Percentiles rank a stretch among this genome's conserved stretches.
Evolutionary conservation across 495 filamentous ascomycete species (phyloP).

Genomic region (Penicillium argentinense): DNA sequence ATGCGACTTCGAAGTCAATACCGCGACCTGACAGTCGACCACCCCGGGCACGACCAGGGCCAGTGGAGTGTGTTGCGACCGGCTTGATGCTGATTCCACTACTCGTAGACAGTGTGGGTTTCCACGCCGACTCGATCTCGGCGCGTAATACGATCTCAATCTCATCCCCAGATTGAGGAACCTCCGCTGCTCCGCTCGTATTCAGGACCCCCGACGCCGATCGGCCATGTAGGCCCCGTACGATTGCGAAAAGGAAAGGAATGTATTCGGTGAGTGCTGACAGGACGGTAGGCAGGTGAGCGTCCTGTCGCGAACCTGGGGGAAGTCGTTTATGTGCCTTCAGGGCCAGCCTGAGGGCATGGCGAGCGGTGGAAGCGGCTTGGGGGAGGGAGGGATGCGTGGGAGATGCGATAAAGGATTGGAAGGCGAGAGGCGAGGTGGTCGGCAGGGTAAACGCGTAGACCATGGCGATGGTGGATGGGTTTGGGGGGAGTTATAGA

Average conservation of each 20-base stretch:
- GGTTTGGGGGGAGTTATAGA: slow-evolving; percentile 18
- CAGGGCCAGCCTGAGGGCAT: slow-evolving; percentile 70
- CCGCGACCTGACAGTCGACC: slow-evolving; percentile 67
- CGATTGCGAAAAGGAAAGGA: slow-evolving; percentile 73
- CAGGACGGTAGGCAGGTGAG: slow-evolving; percentile 65
- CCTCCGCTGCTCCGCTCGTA: background rate
- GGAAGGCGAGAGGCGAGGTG: slow-evolving; percentile 78
- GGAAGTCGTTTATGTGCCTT: slow-evolving; percentile 82
- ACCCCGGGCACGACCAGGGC: slow-evolving; percentile 8
- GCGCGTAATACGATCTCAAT: slow-evolving; percentile 62
- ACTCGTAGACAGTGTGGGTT: slow-evolving; percentile 67
- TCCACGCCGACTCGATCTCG: slow-evolving; percentile 73
- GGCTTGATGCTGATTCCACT: slow-evolving; percentile 8
- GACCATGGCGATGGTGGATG: slow-evolving; percentile 60
- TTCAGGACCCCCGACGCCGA: background rate
- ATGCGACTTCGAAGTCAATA: slow-evolving; percentile 80
- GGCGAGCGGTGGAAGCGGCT: slow-evolving; percentile 72
- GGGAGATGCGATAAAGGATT: slow-evolving; percentile 63
- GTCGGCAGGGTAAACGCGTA: slow-evolving; percentile 82
- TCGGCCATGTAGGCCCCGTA: slow-evolving; percentile 60
- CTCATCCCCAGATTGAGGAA: slow-evolving; percentile 39
- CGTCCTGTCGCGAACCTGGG: slow-evolving; percentile 55
- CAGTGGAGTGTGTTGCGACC: background rate
- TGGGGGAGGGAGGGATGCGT: slow-evolving; percentile 84
- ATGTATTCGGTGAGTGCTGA: slow-evolving; percentile 70